Evolutionary conservation across 169 alveolate genomes (phyloP).

Genomic region (Cardiosporidium cionae): DNA sequence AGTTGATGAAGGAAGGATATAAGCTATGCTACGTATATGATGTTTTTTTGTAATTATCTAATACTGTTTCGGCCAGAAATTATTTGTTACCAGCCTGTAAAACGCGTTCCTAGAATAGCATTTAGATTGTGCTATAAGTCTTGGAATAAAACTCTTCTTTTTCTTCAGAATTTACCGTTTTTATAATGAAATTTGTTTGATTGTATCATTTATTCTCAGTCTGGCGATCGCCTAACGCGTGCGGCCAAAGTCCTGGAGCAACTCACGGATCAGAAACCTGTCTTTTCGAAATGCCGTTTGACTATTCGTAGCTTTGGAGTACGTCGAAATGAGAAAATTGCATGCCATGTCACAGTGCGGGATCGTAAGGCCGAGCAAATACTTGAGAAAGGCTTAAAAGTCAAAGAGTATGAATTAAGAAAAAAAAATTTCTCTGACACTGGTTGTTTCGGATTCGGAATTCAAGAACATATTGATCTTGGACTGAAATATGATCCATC

Average conservation of each 20-base stretch:
- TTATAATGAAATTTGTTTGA: not conserved
- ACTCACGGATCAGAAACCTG: slow-evolving; percentile 97
- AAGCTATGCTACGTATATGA: too few species aligned
- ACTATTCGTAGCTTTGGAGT: slow-evolving; percentile 96
- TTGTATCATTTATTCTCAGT: slow-evolving; percentile 16
- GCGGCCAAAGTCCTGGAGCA: slow-evolving; percentile 98
- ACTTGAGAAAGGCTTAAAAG: slow-evolving; percentile 97
- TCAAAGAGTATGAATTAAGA: slow-evolving; percentile 96
- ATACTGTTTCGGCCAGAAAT: too few species aligned
- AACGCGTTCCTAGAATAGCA: too few species aligned
- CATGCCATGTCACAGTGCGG: slow-evolving; percentile 96
- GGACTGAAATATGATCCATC: slow-evolving; percentile 99
- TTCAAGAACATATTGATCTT: slow-evolving; percentile 97
- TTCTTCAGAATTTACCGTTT: not conserved
- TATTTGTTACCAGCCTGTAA: too few species aligned
- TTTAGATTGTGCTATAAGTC: not conserved
- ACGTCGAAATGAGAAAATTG: slow-evolving; percentile 97
- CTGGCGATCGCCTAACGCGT: slow-evolving; percentile 98
- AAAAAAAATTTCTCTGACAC: slow-evolving; percentile 91
- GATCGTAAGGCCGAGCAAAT: slow-evolving; percentile 98
- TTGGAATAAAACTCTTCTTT: not conserved
- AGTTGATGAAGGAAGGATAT: too few species aligned
- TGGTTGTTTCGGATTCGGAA: slow-evolving; percentile 99
- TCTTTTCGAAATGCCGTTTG: slow-evolving; percentile 85
- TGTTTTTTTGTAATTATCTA: too few species aligned